Evolutionary conservation across 306 rosid genomes (phyloP).

Genomic region (Cucurbita ficifolia): DNA sequence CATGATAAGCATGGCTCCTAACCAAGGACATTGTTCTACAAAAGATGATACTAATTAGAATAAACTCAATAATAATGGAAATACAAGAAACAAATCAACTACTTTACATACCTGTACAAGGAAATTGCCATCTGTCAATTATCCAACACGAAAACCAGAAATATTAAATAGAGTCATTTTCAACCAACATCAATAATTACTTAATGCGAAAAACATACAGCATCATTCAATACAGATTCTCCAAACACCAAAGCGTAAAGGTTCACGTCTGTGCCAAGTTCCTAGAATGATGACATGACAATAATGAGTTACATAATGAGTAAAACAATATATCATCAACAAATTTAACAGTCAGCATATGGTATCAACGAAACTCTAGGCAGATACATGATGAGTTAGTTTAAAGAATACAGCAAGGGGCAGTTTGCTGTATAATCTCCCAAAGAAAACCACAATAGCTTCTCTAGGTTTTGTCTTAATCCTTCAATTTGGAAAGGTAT

Average conservation of each 20-base stretch:
- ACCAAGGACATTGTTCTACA: conserved; percentile 83
- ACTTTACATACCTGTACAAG: conserved; percentile 65
- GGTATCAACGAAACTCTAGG: too few relatives aligned
- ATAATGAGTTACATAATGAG: neutral
- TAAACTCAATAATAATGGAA: conserved; percentile 12
- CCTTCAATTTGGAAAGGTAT: too few relatives aligned
- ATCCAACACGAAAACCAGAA: conserved; percentile 7
- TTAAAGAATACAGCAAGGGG: too few relatives aligned
- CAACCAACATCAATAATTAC: conserved; percentile 5
- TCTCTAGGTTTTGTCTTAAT: too few relatives aligned
- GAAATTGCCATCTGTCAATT: conserved; percentile 86
- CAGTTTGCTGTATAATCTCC: too few relatives aligned
- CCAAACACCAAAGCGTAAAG: conserved; percentile 97
- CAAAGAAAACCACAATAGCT: too few relatives aligned
- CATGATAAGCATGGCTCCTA: conserved; percentile 43
- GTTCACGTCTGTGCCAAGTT: conserved; percentile 85
- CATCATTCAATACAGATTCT: conserved; percentile 95
- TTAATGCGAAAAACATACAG: conserved; percentile 39
- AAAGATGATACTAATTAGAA: conserved; percentile 7
- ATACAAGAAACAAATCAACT: neutral
- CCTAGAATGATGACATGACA: conserved; percentile 34
- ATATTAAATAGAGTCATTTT: neutral
- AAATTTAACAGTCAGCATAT: neutral
- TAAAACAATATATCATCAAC: neutral
- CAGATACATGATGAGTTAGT: too few relatives aligned